Evolutionary conservation across 345 rosid species (phyloP), one percentile per base, ranked within the genome.

Genomic region (Salix dunnii): DNA sequence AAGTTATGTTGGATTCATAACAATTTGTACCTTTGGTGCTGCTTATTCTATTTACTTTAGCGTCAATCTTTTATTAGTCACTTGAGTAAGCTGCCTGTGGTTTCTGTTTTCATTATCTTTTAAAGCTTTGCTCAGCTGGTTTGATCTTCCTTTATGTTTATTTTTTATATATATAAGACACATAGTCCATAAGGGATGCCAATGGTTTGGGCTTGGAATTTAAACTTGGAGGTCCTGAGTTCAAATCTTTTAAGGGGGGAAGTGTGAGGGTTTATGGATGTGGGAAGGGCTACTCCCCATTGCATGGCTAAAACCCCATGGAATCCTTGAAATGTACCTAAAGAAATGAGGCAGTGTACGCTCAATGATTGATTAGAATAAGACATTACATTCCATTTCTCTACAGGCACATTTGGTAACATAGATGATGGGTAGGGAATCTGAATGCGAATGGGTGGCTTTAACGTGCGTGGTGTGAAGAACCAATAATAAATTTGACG

Each of bases 1-100:
- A 88, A 90, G 98, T 82, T 82, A 40, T 76, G n/a, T 33, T 76
- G 46, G 23, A 72, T 36, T 74, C 67, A 53, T 23, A 42, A 72
- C 62, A 42, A 20, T 46, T n/a, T 63, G 7, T 72, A 27, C 53
- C 23, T 36, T 25, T 55, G 31, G 16, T 61, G 28, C 78, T 33
- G 42, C 42, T 71, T 43, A 2, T 79, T 51, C 68, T 25, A 4
- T 78, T 30, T 53, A 43, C 28, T 71, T 69, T 23, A 61, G 55
- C 35, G 40, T 31, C 67, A 21, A 36, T n/a, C 55, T 70, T 30
- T 55, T 55, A 49, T 48, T 68, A 49, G 78, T 73, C 35, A 21
- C 25, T 70, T 62, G 20, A 61, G 46, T 25, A 62, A 70, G 60
- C 40, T 60, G 55, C 21, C 16, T 58, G 48, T 58, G 5, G 38